A percentile compares a stretch with the other conserved stretches of the same genome.
Conservation (phyloP, 2,329 filamentous ascomycete genomes). For the Cercospora berteroae region DNA sequence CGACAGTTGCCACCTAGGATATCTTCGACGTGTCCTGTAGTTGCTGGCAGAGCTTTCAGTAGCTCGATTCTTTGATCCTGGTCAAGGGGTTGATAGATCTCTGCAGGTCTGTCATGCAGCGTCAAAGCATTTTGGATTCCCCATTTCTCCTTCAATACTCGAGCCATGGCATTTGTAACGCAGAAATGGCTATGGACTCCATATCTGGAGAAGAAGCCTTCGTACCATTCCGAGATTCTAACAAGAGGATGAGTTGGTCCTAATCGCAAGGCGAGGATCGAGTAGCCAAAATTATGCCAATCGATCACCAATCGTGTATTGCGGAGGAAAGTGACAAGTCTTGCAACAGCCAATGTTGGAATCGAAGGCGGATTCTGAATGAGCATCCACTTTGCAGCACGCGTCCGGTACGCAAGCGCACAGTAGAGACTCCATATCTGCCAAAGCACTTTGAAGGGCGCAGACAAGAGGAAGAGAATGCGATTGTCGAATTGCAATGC, state of each 20-base stretch:
- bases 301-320: slow-evolving; percentile 84
- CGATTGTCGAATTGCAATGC: slow-evolving; percentile 65
- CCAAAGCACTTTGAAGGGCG: slow-evolving; percentile 81
- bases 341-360: slow-evolving; percentile 76
- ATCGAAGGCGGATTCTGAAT: slow-evolving; percentile 94
- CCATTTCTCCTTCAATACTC: slow-evolving; percentile 67
- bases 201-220: slow-evolving; percentile 69
- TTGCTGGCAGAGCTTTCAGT: slow-evolving; percentile 64
- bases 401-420: slow-evolving; percentile 70
- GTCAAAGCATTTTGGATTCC: slow-evolving; percentile 60
- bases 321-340: slow-evolving; percentile 69
- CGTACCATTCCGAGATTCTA: slow-evolving; percentile 71
- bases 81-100: slow-evolving; percentile 72
- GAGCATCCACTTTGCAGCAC: slow-evolving; percentile 79
- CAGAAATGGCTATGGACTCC: slow-evolving; percentile 65
- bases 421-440: slow-evolving; percentile 71
- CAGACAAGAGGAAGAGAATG: slow-evolving; percentile 72
- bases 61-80: slow-evolving; percentile 55
- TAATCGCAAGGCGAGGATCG: slow-evolving; percentile 72
- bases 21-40: slow-evolving; percentile 57
- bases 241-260: slow-evolving; percentile 71
- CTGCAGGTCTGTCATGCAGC: slow-evolving; percentile 81
- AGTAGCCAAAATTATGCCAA: slow-evolving; percentile 99
- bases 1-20: slow-evolving; percentile 48
- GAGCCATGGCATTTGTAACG: slow-evolving; percentile 85